Evolutionary conservation across 192 early-diverging fungal genomes (phyloP).

Genomic region (Gamsiella multidivaricata): DNA sequence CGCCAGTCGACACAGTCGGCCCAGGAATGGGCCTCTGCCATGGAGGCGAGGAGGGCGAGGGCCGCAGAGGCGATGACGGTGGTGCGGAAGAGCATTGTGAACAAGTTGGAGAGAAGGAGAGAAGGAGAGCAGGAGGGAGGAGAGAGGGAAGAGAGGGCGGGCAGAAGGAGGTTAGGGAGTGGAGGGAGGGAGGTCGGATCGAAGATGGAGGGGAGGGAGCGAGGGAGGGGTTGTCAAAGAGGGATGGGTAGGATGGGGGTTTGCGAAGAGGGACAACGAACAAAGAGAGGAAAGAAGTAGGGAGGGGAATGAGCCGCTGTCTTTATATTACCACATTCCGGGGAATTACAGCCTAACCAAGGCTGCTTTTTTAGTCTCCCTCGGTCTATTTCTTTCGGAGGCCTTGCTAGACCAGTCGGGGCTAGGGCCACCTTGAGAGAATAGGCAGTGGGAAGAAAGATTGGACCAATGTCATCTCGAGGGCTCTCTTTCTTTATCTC

Average conservation of each 20-base stretch:
- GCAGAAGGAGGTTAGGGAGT: not conserved
- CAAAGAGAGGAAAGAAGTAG: conserved; percentile 5
- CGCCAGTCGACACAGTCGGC: conserved; percentile 54
- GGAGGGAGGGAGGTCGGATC: not conserved
- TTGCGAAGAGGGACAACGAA: not conserved
- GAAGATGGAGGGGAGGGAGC: not conserved
- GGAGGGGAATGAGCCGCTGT: not conserved
- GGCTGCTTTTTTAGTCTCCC: no score
- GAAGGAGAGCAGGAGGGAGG: not conserved
- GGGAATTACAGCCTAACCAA: no score
- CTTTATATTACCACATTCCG: no score
- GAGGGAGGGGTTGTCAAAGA: no score
- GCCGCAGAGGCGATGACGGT: conserved; percentile 29
- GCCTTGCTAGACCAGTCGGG: no score
- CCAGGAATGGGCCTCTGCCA: conserved; percentile 44
- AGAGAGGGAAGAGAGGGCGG: not conserved
- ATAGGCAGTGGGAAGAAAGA: no score
- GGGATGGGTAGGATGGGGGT: not conserved
- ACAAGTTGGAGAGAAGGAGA: not conserved
- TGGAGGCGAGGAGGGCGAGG: conserved; percentile 32
- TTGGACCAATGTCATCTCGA: no score
- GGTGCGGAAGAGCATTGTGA: conserved; percentile 32
- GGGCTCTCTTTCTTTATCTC: no score
- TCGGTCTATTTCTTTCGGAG: no score
- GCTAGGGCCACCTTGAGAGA: no score